Base-by-base conservation (phyloP, 2,329 filamentous ascomycete species). In the Pyrenophora tritici-repentis region DNA sequence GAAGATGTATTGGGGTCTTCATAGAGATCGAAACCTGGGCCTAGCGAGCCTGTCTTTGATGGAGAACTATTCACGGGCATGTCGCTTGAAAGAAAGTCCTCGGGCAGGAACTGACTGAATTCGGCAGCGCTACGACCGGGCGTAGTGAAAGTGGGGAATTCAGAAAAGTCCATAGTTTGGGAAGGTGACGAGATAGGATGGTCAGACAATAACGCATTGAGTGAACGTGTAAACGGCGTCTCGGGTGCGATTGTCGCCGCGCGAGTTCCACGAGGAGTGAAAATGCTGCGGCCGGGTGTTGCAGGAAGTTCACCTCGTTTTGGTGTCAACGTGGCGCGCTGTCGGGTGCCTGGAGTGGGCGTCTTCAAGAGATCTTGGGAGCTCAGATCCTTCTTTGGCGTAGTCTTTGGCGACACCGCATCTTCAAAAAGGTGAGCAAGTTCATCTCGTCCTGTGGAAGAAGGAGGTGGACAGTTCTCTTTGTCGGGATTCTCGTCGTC, bases 371-470 rank as follows among this genome's bases (percentile, higher is more conserved):
- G 59, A 31, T 79, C 64, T 49, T 73, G 58, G 61, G 77, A 56
- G 58, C 86, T 66, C 82, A 82, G 29, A 80, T 85, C 58, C 82
- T 83, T 85, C n/a, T 80, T 81, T 1, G 83, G 76, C 72, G 49
- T 77, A 74, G 67, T 79, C 81, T 81, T 82, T 52, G 79, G 79
- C 53, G 79, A 83, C 3, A 79, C 86, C 74, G 78, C 61, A 3
- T 87, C 81, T 49, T 86, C 85, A 62, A 94, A 92, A 4, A 94
- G 79, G 42, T 82, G 79, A 34, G 84, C 81, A 5, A 89, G 71
- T 31, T 82, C 80, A 54, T 86, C 81, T 32, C 75, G 70, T 9
- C 66, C 64, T 5, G 75, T 68, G 16, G 70, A 52, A 22, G 37
- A 33, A 8, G 69, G 64, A 5, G 79, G 78, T 10, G 75, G 77